Evolutionary conservation across 1,284 basidiomycete species (phyloP).

Genomic region (Moniliophthora roreri): DNA sequence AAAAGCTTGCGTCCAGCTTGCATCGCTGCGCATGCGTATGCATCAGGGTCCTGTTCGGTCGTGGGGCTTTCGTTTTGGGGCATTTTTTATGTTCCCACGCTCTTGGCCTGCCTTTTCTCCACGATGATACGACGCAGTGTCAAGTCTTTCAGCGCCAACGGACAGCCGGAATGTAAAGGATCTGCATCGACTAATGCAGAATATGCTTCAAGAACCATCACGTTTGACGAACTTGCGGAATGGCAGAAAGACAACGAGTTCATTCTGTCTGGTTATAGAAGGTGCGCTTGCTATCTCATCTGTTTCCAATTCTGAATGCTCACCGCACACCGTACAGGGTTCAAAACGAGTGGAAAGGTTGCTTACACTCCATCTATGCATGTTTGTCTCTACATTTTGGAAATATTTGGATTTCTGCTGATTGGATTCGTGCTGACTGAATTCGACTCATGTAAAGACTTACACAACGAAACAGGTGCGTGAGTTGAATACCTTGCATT

Average conservation of each 20-base stretch:
- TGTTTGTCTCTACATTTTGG: conserved; percentile 51
- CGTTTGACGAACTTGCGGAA: conserved; percentile 63
- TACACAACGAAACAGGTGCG: conserved; percentile 82
- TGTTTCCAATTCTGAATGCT: conserved; percentile 8
- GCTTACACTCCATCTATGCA: conserved; percentile 65
- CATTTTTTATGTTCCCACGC: too few species aligned
- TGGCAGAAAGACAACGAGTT: conserved; percentile 80
- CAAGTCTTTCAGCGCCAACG: too few species aligned
- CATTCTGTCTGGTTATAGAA: conserved; percentile 72
- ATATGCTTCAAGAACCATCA: conserved; percentile 36
- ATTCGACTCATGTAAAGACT: conserved; percentile 42
- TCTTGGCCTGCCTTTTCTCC: too few species aligned
- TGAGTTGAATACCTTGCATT: conserved; percentile 5
- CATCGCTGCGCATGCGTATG: too few species aligned
- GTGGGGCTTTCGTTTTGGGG: too few species aligned
- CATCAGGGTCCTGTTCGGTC: too few species aligned
- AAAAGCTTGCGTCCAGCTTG: too few species aligned
- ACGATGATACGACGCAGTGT: too few species aligned
- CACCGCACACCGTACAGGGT: conserved; percentile 39
- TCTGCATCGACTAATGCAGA: neutral
- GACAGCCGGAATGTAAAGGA: neutral
- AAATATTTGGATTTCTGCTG: conserved; percentile 14
- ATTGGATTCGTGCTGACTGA: conserved; percentile 11
- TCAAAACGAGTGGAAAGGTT: conserved; percentile 64
- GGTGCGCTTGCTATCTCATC: conserved; percentile 36